Conservation (phyloP, 179 eudicot genomes). For the Kewa caespitosa region DNA sequence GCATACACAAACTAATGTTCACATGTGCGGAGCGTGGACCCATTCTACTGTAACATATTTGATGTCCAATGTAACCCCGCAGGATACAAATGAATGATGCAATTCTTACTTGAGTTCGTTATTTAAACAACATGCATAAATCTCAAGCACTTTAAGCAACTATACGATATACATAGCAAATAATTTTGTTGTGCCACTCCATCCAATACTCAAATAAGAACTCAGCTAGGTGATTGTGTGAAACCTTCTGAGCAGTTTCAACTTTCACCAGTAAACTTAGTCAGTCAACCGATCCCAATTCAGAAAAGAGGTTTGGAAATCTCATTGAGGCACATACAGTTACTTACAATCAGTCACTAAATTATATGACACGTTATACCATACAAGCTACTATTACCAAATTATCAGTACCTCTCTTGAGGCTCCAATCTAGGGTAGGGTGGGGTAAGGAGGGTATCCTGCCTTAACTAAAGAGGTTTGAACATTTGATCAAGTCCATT, state of each 20-base stretch:
- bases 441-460: too few relatives aligned
- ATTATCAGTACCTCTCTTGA: too few relatives aligned
- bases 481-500: too few relatives aligned
- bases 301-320: not conserved
- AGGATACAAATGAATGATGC: too few relatives aligned
- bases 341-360: not conserved
- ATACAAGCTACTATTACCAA: too few relatives aligned
- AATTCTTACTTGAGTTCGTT: too few relatives aligned
- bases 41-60: not conserved
- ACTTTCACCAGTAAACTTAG: not conserved
- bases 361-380: not conserved
- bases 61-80: not conserved
- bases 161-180: not conserved
- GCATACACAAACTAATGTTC: not conserved
- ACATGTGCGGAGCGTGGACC: not conserved
- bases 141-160: not conserved
- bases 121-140: not conserved
- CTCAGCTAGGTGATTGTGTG: too few relatives aligned
- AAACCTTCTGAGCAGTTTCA: too few relatives aligned
- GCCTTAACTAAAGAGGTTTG: too few relatives aligned
- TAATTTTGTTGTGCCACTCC: not conserved
- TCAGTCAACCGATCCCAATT: not conserved
- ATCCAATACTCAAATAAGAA: not conserved
- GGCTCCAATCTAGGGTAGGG: too few relatives aligned
- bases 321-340: not conserved